Base-by-base conservation (phyloP, 768 basidiomycete genomes). In the Suillus tomentosus region DNA sequence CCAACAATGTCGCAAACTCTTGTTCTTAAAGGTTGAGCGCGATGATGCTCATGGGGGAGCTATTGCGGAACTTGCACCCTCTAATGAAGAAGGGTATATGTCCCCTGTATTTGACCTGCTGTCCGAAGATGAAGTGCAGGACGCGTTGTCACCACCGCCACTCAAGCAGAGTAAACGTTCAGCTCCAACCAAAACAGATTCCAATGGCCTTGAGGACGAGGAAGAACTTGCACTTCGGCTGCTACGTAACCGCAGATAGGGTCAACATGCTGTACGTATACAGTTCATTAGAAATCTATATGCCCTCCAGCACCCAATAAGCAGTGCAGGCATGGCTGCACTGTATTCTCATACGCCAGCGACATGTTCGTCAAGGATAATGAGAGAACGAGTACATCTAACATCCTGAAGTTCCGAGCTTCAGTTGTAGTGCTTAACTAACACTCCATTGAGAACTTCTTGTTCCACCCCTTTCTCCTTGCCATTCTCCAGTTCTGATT, bases 101-200 rank as follows among this genome's bases (percentile, higher is more conserved):
- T 89, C 87, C 1, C 92, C 90, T 1, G 84, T 86, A 45, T 90
- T 93, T 68, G 85, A 88, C 66, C 67, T 88, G 24, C 78, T 80
- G 2, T 74, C 72, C 34, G 75, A 69, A 4, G 74, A 80, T 24
- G 80, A 79, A 9, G 73, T 80, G 66, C 66, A 73, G 62, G 73
- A 71, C 15, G 48, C 50, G 27, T 13, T 62, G 37, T 62, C 45
- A 9, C 69, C 57, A 64, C 79, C 74, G 55, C 73, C 69, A 13
- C 65, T 69, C 43, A 80, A 78, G 65, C 74, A 76, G 65, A 67
- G 64, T 60, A 81, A 71, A 70, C 19, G 69, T 42, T 65, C 64
- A 8, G 54, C 40, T 27, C 66, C 68, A n/a, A 64, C 55, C 65
- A 45, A 53, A 31, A 51, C 5, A 37, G 57, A 61, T 54, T 60